These are phyloP conservation scores for Purshia tridentata DNA, from an alignment of 306 rosid genomes.

Conservation along the genomic window DNA sequence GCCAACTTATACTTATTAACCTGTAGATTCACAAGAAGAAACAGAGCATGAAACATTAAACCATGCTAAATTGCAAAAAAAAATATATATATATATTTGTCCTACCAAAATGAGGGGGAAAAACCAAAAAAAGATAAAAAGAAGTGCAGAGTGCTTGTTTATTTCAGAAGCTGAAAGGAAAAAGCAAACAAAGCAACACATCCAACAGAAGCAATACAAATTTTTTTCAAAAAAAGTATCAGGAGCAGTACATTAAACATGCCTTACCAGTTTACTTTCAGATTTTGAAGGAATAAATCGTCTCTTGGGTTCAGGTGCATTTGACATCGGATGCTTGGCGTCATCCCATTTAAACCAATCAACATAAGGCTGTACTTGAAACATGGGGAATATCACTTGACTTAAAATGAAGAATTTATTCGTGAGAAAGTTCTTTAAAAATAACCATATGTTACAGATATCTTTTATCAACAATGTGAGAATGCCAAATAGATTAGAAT, in stretches of 20 bases:
- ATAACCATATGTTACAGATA: not conserved
- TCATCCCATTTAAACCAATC: conserved; percentile 96
- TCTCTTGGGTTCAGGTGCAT: conserved; percentile 95
- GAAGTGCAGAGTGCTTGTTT: not conserved
- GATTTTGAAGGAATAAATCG: conserved; percentile 93
- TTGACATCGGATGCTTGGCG: conserved; percentile 82
- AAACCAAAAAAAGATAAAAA: not conserved
- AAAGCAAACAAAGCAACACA: not conserved
- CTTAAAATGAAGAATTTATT: conserved; percentile 10
- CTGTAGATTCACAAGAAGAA: conserved; percentile 43
- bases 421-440: conserved; percentile 1
- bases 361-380: conserved; percentile 56
- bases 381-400: conserved; percentile 17
- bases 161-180: not conserved
- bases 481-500: conserved; percentile 1
- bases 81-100: not conserved
- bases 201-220: conserved; percentile 5
- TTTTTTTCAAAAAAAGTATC: not conserved
- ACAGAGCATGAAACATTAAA: conserved; percentile 23
- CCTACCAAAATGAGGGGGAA: not conserved
- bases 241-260: conserved; percentile 7
- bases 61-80: not conserved
- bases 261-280: conserved; percentile 75
- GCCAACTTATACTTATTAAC: conserved; percentile 72
- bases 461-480: not conserved